Percentiles rank a stretch among this genome's conserved stretches.
Conservation (phyloP, 306 rosid species). For the Prunus dulcis region DNA sequence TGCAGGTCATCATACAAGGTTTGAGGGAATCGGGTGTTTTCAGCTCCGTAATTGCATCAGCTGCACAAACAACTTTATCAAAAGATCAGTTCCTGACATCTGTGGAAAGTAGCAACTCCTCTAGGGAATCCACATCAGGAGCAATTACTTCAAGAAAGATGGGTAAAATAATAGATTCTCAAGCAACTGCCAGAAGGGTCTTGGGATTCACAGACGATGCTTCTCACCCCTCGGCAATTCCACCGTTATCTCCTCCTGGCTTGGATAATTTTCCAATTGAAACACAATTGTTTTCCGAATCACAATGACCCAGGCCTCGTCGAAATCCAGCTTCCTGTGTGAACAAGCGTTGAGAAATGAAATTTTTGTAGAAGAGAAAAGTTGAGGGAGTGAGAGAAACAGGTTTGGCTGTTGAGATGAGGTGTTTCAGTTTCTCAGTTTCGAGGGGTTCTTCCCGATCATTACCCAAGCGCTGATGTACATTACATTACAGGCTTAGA, state of each 20-base stretch:
- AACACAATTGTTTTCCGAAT: conserved; percentile 13
- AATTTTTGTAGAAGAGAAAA: conserved; percentile 20
- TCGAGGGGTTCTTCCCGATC: conserved; percentile 65
- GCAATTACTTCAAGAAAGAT: conserved; percentile 57
- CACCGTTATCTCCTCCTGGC: conserved; percentile 80
- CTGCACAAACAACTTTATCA: conserved; percentile 46
- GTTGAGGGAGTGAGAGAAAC: conserved; percentile 36
- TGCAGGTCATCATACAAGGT: conserved; percentile 75
- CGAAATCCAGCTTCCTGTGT: conserved; percentile 23
- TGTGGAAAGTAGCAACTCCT: conserved; percentile 66
- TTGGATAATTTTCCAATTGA: conserved; percentile 30
- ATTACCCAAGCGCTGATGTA: conserved; percentile 76
- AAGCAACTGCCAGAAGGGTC: conserved; percentile 62
- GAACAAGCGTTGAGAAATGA: conserved; percentile 22
- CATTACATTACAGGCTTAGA: conserved; percentile 54
- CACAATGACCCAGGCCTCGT: conserved; percentile 24
- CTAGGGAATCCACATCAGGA: conserved; percentile 43
- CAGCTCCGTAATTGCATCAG: conserved; percentile 58
- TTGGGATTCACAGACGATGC: conserved; percentile 45
- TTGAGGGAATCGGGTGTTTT: conserved; percentile 79
- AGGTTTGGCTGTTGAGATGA: conserved; percentile 29
- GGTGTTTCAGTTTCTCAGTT: conserved; percentile 28
- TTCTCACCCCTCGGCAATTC: conserved; percentile 54
- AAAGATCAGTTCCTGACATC: conserved; percentile 67
- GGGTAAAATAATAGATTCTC: conserved; percentile 45